phyloP scores from a whole-genome alignment of 2,329 filamentous ascomycete species.

The Nectriaceae sp. region DNA sequence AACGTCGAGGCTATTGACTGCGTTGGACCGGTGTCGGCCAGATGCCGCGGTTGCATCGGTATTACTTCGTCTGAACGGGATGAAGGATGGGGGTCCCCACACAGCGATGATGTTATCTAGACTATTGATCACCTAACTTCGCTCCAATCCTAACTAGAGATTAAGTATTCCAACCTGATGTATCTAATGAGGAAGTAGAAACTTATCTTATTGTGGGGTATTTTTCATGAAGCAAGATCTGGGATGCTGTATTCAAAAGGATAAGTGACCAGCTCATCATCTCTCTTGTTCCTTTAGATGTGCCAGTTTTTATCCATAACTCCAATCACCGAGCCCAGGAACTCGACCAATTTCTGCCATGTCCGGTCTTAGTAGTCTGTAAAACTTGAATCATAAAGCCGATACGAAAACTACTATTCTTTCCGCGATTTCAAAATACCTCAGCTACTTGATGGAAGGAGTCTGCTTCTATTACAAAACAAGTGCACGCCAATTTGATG shows the following conservation, averaged over 20 bases:
- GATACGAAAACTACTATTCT: too few species aligned
- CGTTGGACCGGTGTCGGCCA: conserved; percentile 21
- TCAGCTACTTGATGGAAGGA: neutral
- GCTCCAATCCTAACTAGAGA: neutral
- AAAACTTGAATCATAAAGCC: too few species aligned
- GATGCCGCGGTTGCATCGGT: neutral
- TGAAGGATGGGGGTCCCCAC: conserved; percentile 17
- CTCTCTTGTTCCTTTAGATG: too few species aligned
- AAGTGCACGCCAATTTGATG: too few species aligned
- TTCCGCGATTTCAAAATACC: neutral
- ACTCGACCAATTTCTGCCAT: too few species aligned
- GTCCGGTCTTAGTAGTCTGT: too few species aligned
- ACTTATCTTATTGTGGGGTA: too few species aligned
- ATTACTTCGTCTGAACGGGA: neutral
- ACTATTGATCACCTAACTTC: conserved; percentile 27
- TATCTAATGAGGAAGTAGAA: neutral
- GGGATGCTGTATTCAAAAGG: neutral
- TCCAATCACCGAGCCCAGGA: too few species aligned
- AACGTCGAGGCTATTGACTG: conserved; percentile 6
- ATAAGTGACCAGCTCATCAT: too few species aligned
- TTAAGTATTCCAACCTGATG: neutral
- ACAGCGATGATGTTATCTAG: conserved; percentile 30
- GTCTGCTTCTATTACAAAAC: neutral
- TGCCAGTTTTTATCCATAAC: too few species aligned
- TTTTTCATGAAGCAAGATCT: neutral